Percentiles rank a stretch among this genome's conserved stretches.
Evolutionary conservation across 2,329 filamentous ascomycete genomes (phyloP).

Genomic region (Penicillium sclerotiorum): DNA sequence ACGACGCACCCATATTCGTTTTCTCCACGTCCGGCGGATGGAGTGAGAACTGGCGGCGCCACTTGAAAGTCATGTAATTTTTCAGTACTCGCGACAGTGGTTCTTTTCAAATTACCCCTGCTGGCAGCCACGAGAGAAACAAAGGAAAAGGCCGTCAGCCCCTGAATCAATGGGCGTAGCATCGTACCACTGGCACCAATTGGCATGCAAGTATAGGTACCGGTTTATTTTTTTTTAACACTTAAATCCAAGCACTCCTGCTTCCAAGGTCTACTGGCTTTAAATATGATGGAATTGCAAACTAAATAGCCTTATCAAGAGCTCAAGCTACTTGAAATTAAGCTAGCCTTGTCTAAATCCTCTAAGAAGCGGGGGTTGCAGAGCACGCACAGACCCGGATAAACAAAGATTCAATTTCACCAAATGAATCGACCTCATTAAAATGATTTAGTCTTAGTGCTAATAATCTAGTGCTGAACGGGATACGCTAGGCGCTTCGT

Average conservation of each 20-base stretch:
- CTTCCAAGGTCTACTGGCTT: no score
- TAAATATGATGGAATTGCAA: no score
- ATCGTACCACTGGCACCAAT: background rate
- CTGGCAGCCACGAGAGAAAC: background rate
- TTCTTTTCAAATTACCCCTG: background rate
- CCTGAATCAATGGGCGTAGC: background rate
- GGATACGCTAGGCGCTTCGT: background rate
- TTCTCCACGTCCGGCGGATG: background rate
- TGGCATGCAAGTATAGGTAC: no score
- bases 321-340: no score
- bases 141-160: background rate
- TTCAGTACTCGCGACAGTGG: background rate
- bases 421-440: background rate
- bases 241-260: no score
- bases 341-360: no score
- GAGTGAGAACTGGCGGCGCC: background rate
- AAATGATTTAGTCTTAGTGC: background rate
- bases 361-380: no score
- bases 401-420: background rate
- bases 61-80: background rate
- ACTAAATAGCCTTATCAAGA: no score
- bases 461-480: background rate
- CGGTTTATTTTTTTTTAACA: background rate
- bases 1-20: constrained; percentile 1
- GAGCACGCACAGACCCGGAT: no score